Conservation (phyloP, 169 alveolate species). For the Cryptosporidium viatorum region DNA sequence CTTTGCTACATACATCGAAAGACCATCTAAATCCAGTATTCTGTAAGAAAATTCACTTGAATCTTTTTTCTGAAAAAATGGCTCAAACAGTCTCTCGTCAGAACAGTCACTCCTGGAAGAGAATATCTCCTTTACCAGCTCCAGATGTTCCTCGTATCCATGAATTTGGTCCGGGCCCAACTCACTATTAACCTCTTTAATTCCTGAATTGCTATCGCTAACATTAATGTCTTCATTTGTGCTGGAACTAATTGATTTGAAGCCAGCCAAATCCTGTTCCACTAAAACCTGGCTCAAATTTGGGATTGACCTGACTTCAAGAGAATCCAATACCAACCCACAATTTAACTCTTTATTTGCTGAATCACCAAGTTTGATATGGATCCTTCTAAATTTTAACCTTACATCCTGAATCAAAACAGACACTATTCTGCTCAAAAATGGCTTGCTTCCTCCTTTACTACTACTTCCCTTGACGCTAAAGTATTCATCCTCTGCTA, state of each 20-base stretch:
- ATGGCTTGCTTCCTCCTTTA: slow-evolving; percentile 24
- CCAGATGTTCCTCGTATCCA: slow-evolving; percentile 50
- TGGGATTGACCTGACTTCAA: slow-evolving; percentile 69
- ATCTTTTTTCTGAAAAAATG: slow-evolving; percentile 55
- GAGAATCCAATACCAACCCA: slow-evolving; percentile 59
- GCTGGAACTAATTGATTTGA: neutral
- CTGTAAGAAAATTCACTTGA: slow-evolving; percentile 56
- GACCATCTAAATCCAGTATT: slow-evolving; percentile 54
- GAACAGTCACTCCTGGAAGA: slow-evolving; percentile 18
- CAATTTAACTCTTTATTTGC: slow-evolving; percentile 14
- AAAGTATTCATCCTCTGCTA: slow-evolving; percentile 71
- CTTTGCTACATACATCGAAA: slow-evolving; percentile 13
- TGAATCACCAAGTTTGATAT: slow-evolving; percentile 42
- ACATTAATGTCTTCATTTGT: too few relatives aligned
- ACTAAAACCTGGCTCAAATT: slow-evolving; percentile 45
- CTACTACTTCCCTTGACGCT: slow-evolving; percentile 14
- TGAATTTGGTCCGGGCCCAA: slow-evolving; percentile 45
- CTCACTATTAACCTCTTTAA: neutral
- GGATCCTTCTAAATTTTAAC: slow-evolving; percentile 49
- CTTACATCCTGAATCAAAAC: slow-evolving; percentile 67
- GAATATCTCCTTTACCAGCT: slow-evolving; percentile 19
- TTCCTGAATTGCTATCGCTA: neutral
- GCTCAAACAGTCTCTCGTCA: slow-evolving; percentile 40
- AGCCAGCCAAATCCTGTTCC: neutral
- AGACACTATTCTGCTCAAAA: slow-evolving; percentile 56